These are phyloP conservation scores for Fusarium hostae DNA, from an alignment of 2,329 filamentous ascomycete species.

Conservation along the genomic window DNA sequence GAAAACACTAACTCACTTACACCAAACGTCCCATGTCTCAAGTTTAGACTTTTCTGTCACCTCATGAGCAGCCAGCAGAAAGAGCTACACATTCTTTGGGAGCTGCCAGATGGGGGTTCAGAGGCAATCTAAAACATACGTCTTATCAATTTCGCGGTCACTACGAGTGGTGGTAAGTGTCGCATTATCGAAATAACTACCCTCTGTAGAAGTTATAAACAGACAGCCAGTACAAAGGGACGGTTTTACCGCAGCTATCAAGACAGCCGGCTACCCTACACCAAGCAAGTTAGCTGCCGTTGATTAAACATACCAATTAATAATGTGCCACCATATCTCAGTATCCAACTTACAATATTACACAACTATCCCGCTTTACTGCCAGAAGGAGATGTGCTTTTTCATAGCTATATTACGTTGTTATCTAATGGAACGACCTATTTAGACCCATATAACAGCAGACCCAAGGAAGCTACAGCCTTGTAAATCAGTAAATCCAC, in stretches of 20 bases:
- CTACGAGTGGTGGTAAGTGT: not conserved
- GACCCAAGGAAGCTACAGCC: fast-evolving
- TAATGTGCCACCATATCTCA: fast-evolving
- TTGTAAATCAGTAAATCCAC: fast-evolving
- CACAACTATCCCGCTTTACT: not conserved
- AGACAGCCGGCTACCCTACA: not conserved
- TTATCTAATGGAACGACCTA: fast-evolving
- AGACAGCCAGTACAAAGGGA: too few species aligned
- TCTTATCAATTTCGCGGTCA: not conserved
- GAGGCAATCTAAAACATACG: not conserved
- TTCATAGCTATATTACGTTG: fast-evolving
- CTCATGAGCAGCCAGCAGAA: too few species aligned
- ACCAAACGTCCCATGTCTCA: fast-evolving
- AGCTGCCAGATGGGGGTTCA: not conserved
- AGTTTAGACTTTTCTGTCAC: fast-evolving
- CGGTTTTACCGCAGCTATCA: fast-evolving
- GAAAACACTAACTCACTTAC: fast-evolving
- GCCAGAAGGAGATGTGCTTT: fast-evolving
- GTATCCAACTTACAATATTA: fast-evolving
- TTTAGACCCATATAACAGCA: fast-evolving
- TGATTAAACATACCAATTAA: not conserved
- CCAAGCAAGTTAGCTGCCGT: fast-evolving
- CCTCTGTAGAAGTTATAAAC: too few species aligned
- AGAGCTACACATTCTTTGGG: not conserved
- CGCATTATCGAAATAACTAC: not conserved